Evolutionary conservation across 768 basidiomycete genomes (phyloP).

Genomic region (Termitomyces eurrhizus): DNA sequence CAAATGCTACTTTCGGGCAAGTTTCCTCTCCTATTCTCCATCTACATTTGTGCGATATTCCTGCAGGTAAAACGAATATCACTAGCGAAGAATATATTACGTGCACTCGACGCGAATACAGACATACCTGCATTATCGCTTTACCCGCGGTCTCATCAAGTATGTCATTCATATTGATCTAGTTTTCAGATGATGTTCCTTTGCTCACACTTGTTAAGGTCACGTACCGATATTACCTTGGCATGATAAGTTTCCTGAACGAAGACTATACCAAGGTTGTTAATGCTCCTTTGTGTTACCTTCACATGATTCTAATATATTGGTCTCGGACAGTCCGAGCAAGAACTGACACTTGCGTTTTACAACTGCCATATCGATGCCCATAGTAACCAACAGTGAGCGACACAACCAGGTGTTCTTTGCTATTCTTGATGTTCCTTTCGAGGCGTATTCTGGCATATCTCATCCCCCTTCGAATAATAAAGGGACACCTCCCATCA

Average conservation of each 20-base stretch:
- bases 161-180: constrained; percentile 24
- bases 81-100: constrained; percentile 85
- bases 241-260: constrained; percentile 90
- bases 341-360: constrained; percentile 84
- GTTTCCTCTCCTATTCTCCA: constrained; percentile 24
- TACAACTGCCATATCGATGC: constrained; percentile 74
- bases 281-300: constrained; percentile 1
- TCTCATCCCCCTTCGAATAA: constrained; percentile 83
- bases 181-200: neutral
- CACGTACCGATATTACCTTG: constrained; percentile 91
- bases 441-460: constrained; percentile 85
- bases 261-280: constrained; percentile 83
- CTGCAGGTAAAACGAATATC: constrained; percentile 85
- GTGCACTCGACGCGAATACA: constrained; percentile 80
- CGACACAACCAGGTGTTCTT: neutral
- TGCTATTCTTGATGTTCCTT: neutral
- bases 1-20: constrained; percentile 91
- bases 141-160: constrained; percentile 87
- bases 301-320: neutral
- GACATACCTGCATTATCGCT: constrained; percentile 75
- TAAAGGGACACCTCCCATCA: constrained; percentile 86
- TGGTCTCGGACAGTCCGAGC: constrained; percentile 55
- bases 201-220: constrained; percentile 48
- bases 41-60: neutral
- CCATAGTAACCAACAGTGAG: constrained; percentile 80